Evolutionary conservation across 345 rosid genomes (phyloP), one percentile per base, ranked within the genome.

Genomic region (Mangifera indica): DNA sequence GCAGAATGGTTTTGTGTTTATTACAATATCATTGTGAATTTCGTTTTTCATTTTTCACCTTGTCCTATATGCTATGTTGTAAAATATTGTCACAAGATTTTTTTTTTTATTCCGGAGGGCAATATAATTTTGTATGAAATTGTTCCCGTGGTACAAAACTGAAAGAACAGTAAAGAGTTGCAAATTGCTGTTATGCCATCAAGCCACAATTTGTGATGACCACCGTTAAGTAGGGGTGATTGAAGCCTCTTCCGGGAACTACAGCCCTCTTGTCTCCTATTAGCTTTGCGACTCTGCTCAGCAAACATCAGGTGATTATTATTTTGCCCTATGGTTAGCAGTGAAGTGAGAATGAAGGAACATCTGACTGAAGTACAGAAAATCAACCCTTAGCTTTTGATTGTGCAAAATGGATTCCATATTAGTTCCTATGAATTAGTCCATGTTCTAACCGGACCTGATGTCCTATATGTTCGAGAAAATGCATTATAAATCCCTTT

Each of bases 171-270:
- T 37, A 45, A 21, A 69, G 40, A 49, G 25, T 49, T 56, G 45
- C 37, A 60, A 70, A 72, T 61, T 26, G 22, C 14, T 67, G 48
- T 79, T 77, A 88, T 55, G 81, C 80, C 71, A 87, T 57, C 69
- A 91, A 60, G 70, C 96, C 98, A 73, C 98, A 88, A 58, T 91
- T 86, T 59, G 90, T 86, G 75, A 92, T 76, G 2, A 84, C 55
- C 34, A 92, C 96, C 77, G 89, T 92, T 0, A 94, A 81, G 82
- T 91, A 94, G 34, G 97, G 97, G 57, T 96, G 85, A 72, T 91
- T 91, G 79, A 93, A 93, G 56, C 97, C 96, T 75, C 93, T 88
- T 73, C 88, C 98, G 40, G 97, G 97, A 4, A 91, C 98, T 17
- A 87, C 92, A 13, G 96, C 97, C 76, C 98, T 86, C 79, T 90